Evolutionary conservation across 192 early-diverging fungal species (phyloP).

Genomic region (Podila minutissima): DNA sequence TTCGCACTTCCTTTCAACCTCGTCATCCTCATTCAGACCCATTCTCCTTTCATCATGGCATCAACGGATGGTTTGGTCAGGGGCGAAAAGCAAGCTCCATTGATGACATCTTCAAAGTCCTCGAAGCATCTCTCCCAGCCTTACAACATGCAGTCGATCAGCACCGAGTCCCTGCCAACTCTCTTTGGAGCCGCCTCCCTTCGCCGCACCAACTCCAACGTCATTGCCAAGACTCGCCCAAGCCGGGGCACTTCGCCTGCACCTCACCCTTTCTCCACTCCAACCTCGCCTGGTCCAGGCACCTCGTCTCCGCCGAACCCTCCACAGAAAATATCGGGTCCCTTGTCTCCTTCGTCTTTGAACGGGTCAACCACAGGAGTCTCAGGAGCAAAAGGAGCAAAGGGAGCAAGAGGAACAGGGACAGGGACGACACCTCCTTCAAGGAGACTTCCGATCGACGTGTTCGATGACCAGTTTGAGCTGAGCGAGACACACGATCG

Average conservation of each 20-base stretch:
- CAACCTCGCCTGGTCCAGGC: slow-evolving; percentile 9
- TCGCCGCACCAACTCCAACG: slow-evolving; percentile 31
- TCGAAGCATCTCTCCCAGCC: slow-evolving; percentile 45
- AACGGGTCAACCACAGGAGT: neutral
- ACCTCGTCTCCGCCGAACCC: neutral
- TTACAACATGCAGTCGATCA: slow-evolving; percentile 49
- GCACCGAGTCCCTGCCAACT: slow-evolving; percentile 32
- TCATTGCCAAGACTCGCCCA: slow-evolving; percentile 23
- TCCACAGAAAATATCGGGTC: neutral
- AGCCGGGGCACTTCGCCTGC: slow-evolving; percentile 14
- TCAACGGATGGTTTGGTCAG: neutral
- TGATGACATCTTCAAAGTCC: slow-evolving; percentile 4
- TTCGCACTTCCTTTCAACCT: neutral
- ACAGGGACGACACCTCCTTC: neutral
- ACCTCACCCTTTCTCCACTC: slow-evolving; percentile 6
- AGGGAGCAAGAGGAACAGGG: neutral
- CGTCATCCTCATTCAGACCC: neutral
- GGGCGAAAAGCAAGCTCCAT: neutral
- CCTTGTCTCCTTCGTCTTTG: neutral
- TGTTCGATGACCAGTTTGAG: slow-evolving; percentile 24
- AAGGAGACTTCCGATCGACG: slow-evolving; percentile 23
- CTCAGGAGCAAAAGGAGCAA: neutral
- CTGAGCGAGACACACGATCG: slow-evolving; percentile 21
- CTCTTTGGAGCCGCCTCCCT: slow-evolving; percentile 44
- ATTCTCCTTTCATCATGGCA: neutral